A percentile compares a stretch with the other conserved stretches of the same genome.
These are phyloP conservation scores for Neurospora hispaniola DNA, from an alignment of 495 filamentous ascomycete species.

Conservation along the genomic window DNA sequence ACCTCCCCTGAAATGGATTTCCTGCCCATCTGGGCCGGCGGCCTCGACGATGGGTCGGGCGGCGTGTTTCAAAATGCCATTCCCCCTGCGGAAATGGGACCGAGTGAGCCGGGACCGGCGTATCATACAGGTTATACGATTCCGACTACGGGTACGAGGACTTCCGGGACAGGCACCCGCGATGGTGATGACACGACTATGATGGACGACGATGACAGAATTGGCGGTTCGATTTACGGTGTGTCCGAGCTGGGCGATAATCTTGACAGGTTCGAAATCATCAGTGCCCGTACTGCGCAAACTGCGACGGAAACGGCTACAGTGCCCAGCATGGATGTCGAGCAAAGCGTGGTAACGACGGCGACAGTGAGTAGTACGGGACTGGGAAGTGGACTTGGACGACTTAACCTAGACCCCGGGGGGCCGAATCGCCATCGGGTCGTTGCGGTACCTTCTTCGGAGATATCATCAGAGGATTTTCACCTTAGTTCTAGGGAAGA, in stretches of 20 bases:
- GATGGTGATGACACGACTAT: neutral
- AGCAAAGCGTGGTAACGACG: constrained; percentile 15
- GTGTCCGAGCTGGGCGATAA: constrained; percentile 13
- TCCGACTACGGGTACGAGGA: constrained; percentile 3
- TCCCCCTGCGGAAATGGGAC: constrained; percentile 30
- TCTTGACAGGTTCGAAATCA: constrained; percentile 10
- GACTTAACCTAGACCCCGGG: neutral
- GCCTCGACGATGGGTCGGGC: constrained; percentile 34
- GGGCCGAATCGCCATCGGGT: neutral
- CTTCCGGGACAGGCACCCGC: neutral
- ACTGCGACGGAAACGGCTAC: neutral
- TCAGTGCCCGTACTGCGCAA: constrained; percentile 6
- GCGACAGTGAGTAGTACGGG: neutral
- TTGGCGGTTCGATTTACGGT: constrained; percentile 4
- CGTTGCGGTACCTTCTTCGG: neutral
- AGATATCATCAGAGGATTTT: neutral
- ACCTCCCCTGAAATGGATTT: constrained; percentile 30
- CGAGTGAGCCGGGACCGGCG: constrained; percentile 32
- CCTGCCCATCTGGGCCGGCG: constrained; percentile 38
- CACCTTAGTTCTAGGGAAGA: neutral
- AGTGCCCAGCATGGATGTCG: constrained; percentile 13
- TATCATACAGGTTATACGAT: constrained; percentile 34
- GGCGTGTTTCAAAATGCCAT: constrained; percentile 32
- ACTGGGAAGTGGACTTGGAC: neutral
- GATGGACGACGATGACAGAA: neutral